These are phyloP conservation scores for Rhodotorula paludigena DNA, from an alignment of 768 basidiomycete genomes.

Conservation along the genomic window DNA sequence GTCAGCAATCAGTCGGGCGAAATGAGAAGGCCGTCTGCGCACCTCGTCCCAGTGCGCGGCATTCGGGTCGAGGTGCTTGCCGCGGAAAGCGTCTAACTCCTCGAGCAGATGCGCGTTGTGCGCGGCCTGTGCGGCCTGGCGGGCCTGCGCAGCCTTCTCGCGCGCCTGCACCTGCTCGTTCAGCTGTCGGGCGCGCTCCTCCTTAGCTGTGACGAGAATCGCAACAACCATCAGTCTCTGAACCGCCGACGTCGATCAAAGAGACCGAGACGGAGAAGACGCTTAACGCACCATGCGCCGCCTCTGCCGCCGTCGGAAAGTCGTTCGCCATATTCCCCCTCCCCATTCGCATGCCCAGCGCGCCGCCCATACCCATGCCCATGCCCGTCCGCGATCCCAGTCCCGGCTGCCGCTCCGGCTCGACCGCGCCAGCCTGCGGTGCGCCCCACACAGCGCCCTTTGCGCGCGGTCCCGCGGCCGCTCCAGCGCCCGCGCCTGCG, in stretches of 20 bases:
- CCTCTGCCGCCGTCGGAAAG: constrained; percentile 96
- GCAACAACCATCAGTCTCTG: constrained; percentile 31
- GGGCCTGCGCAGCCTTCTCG: constrained; percentile 45
- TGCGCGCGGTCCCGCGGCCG: not conserved
- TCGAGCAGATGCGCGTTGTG: constrained; percentile 66
- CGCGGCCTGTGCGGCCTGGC: constrained; percentile 56
- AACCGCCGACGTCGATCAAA: constrained; percentile 31
- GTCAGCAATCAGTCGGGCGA: not conserved
- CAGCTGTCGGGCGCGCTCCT: constrained; percentile 25
- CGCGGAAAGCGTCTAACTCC: constrained; percentile 89
- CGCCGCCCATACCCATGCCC: constrained; percentile 61
- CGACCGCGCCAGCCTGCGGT: no score
- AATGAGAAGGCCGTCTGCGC: constrained; percentile 42
- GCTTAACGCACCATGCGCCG: constrained; percentile 62
- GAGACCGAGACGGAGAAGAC: not conserved
- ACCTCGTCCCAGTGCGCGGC: constrained; percentile 99
- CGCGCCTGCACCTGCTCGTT: constrained; percentile 39
- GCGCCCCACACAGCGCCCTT: not conserved
- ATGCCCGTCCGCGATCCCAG: constrained; percentile 60
- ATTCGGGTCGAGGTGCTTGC: constrained; percentile 86
- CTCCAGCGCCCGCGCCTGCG: not conserved
- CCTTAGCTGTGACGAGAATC: constrained; percentile 38
- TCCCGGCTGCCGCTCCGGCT: no score
- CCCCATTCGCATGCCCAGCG: constrained; percentile 46
- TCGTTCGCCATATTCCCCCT: constrained; percentile 51